Evolutionary conservation across 768 basidiomycete genomes (phyloP).

Genomic region (Leccinum boreale): DNA sequence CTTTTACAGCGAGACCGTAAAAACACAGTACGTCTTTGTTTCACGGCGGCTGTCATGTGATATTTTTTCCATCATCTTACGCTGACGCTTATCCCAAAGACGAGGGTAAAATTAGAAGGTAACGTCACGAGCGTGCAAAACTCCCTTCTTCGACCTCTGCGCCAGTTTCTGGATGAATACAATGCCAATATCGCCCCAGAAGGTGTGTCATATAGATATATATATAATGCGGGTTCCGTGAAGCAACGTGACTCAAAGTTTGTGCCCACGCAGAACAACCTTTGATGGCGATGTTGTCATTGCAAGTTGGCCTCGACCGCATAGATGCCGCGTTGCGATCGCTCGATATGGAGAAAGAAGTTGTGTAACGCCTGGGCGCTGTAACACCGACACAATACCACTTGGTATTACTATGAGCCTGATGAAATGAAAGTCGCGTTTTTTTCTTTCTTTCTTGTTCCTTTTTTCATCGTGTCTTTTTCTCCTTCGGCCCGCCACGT

Average conservation of each 20-base stretch:
- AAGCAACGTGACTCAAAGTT: background rate
- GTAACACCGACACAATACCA: background rate
- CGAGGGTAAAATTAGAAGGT: slow-evolving; percentile 46
- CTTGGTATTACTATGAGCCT: background rate
- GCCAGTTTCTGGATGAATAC: slow-evolving; percentile 36
- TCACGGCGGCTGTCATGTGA: background rate
- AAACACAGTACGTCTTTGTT: slow-evolving; percentile 45
- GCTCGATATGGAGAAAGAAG: slow-evolving; percentile 6
- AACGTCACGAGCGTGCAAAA: slow-evolving; percentile 43
- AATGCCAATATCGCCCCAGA: slow-evolving; percentile 13
- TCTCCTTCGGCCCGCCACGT: background rate
- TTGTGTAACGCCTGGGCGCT: background rate
- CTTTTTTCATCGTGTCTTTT: background rate
- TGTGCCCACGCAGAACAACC: slow-evolving; percentile 22
- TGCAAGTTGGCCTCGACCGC: slow-evolving; percentile 49
- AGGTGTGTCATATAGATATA: slow-evolving; percentile 21
- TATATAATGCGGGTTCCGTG: background rate
- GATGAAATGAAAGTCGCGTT: slow-evolving; percentile 13
- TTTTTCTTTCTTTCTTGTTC: background rate
- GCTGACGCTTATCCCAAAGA: slow-evolving; percentile 33
- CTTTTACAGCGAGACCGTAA: slow-evolving; percentile 53
- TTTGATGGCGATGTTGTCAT: slow-evolving; percentile 32
- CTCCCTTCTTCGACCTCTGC: slow-evolving; percentile 45
- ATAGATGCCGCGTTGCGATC: slow-evolving; percentile 39
- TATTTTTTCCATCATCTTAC: background rate